Conservation (phyloP, 2,329 filamentous ascomycete genomes). For the Hypoxylon sp. region DNA sequence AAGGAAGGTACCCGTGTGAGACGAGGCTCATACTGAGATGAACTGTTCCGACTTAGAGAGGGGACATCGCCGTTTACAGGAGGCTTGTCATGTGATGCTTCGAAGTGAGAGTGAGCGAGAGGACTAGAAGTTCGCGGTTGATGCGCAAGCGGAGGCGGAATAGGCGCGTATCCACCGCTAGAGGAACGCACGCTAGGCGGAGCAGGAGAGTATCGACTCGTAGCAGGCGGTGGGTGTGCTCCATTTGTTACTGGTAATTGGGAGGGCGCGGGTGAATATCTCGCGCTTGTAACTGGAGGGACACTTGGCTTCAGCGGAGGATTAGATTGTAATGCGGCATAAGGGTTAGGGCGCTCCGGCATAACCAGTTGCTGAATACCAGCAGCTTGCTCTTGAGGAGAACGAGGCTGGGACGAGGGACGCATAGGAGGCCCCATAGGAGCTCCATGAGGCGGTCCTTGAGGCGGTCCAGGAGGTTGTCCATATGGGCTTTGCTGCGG, state of each 20-base stretch:
- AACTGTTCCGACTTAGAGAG: constrained; percentile 66
- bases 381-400: constrained; percentile 48
- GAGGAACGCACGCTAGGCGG: constrained; percentile 59
- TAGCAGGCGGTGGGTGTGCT: constrained; percentile 56
- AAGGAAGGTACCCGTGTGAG: constrained; percentile 70
- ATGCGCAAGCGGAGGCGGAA: constrained; percentile 67
- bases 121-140: constrained; percentile 77
- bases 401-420: constrained; percentile 41
- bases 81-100: constrained; percentile 63
- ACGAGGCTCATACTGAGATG: constrained; percentile 68
- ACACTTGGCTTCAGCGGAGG: constrained; percentile 53
- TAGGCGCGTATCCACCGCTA: constrained; percentile 59
- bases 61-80: constrained; percentile 58
- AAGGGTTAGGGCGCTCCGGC: constrained; percentile 68
- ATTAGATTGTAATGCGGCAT: constrained; percentile 63
- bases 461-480: constrained; percentile 55
- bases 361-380: constrained; percentile 64
- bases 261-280: constrained; percentile 75
- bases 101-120: constrained; percentile 76
- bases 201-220: constrained; percentile 70
- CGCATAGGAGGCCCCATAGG: constrained; percentile 41
- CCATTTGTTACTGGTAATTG: constrained; percentile 60
- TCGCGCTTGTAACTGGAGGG: constrained; percentile 55
- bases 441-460: constrained; percentile 48
- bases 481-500: constrained; percentile 57